Evolutionary conservation across 805 yeast genomes (phyloP).

Genomic region (Jamesozyma rosinii): DNA sequence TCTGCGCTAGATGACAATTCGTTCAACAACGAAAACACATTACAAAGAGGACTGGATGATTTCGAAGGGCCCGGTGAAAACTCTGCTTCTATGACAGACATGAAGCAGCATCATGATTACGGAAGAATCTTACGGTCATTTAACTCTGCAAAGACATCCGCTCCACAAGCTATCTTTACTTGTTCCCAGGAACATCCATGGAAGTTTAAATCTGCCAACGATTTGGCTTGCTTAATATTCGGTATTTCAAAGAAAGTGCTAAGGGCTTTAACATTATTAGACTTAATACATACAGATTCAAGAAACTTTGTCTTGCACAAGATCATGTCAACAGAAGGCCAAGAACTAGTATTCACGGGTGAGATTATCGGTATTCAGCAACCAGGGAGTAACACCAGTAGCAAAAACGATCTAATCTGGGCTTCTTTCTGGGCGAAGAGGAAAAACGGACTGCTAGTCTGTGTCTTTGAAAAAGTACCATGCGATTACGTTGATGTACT

Average conservation of each 20-base stretch:
- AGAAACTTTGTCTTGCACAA: constrained; percentile 58
- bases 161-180: constrained; percentile 80
- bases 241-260: constrained; percentile 65
- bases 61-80: neutral
- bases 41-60: constrained; percentile 31
- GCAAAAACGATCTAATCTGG: constrained; percentile 47
- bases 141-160: constrained; percentile 58
- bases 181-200: constrained; percentile 69
- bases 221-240: constrained; percentile 77
- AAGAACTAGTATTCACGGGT: constrained; percentile 62
- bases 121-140: constrained; percentile 51
- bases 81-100: neutral
- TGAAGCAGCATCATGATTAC: constrained; percentile 19
- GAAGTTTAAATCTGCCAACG: constrained; percentile 76
- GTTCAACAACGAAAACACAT: constrained; percentile 13
- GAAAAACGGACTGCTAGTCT: constrained; percentile 58
- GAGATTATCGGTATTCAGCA: constrained; percentile 73
- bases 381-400: constrained; percentile 38
- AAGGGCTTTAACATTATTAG: constrained; percentile 56
- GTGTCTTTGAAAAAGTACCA: constrained; percentile 81
- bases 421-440: constrained; percentile 87
- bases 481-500: constrained; percentile 56
- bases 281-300: constrained; percentile 68
- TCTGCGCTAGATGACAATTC: constrained; percentile 13
- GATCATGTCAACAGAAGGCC: constrained; percentile 33